Evolutionary conservation across 208 protist genomes (phyloP).

Genomic region (Trypanosoma scelopori): DNA sequence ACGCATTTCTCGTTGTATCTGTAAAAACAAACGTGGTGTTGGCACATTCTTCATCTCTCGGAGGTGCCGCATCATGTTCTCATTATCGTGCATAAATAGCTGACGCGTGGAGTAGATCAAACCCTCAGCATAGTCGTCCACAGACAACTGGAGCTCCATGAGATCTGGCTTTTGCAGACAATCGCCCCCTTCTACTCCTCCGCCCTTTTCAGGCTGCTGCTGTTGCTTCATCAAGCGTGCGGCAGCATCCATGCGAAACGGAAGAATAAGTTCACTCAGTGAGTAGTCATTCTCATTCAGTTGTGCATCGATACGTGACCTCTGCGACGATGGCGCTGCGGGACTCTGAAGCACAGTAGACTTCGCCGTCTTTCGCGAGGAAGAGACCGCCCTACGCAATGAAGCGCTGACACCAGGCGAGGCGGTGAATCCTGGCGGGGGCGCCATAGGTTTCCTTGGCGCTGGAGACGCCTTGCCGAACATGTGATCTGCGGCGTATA

Average conservation of each 20-base stretch:
- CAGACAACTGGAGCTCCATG: slow-evolving; percentile 1
- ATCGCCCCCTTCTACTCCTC: background rate
- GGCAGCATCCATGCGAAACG: slow-evolving; percentile 16
- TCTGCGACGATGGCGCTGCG: background rate
- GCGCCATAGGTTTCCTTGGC: slow-evolving; percentile 2
- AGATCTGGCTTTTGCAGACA: slow-evolving; percentile 11
- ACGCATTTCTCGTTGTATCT: slow-evolving; percentile 21
- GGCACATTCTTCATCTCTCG: slow-evolving; percentile 13
- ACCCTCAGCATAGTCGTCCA: slow-evolving; percentile 16
- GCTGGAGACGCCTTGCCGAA: slow-evolving; percentile 2
- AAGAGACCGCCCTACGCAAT: background rate
- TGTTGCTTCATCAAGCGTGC: slow-evolving; percentile 2
- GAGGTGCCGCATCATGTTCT: slow-evolving; percentile 15
- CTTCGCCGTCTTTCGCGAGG: background rate
- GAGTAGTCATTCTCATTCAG: background rate
- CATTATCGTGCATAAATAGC: slow-evolving; percentile 21
- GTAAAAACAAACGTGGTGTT: slow-evolving; percentile 16
- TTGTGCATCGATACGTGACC: background rate
- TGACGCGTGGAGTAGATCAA: slow-evolving; percentile 2
- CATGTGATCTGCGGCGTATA: background rate
- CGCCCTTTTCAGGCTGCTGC: background rate
- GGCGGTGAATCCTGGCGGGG: background rate
- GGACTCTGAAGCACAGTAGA: background rate
- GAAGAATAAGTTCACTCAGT: slow-evolving; percentile 19
- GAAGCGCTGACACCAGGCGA: background rate